Evolutionary conservation across 371 early-diverging fungal genomes (phyloP).

Genomic region (Mortierella sp.): DNA sequence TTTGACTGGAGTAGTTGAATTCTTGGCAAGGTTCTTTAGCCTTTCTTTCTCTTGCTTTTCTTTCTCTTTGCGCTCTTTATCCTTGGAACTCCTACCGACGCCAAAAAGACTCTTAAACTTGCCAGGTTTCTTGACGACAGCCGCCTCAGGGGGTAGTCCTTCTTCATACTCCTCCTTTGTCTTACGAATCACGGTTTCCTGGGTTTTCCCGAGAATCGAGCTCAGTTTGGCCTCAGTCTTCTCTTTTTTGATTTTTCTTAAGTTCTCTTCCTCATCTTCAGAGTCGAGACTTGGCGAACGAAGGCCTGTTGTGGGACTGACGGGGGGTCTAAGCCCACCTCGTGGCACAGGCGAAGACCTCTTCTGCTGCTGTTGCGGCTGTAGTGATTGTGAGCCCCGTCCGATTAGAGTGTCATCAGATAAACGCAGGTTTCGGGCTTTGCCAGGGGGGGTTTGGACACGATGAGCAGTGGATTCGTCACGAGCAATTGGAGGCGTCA

Average conservation of each 20-base stretch:
- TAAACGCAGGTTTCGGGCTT: slow-evolving; percentile 23
- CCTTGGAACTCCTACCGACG: slow-evolving; percentile 54
- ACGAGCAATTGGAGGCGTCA: slow-evolving; percentile 53
- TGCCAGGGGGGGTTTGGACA: slow-evolving; percentile 28
- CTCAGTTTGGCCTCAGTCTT: slow-evolving; percentile 32
- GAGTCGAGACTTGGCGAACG: slow-evolving; percentile 36
- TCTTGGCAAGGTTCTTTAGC: slow-evolving; percentile 33
- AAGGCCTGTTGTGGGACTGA: slow-evolving; percentile 14
- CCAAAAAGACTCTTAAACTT: slow-evolving; percentile 57
- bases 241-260: slow-evolving; percentile 18
- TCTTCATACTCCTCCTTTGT: slow-evolving; percentile 45
- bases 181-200: slow-evolving; percentile 21
- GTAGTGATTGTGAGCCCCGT: slow-evolving; percentile 15
- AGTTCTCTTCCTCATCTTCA: slow-evolving; percentile 37
- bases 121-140: slow-evolving; percentile 47
- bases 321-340: slow-evolving; percentile 1
- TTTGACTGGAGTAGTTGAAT: background rate
- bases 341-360: background rate
- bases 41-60: slow-evolving; percentile 44
- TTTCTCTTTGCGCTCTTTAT: slow-evolving; percentile 54
- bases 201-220: slow-evolving; percentile 37
- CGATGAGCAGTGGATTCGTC: slow-evolving; percentile 25
- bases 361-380: slow-evolving; percentile 13
- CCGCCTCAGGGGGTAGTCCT: slow-evolving; percentile 32
- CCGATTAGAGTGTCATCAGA: slow-evolving; percentile 9